Percentiles rank a stretch among this genome's conserved stretches.
Evolutionary conservation across 305 asterid species (phyloP).

Genomic region (Solanum chacoense): DNA sequence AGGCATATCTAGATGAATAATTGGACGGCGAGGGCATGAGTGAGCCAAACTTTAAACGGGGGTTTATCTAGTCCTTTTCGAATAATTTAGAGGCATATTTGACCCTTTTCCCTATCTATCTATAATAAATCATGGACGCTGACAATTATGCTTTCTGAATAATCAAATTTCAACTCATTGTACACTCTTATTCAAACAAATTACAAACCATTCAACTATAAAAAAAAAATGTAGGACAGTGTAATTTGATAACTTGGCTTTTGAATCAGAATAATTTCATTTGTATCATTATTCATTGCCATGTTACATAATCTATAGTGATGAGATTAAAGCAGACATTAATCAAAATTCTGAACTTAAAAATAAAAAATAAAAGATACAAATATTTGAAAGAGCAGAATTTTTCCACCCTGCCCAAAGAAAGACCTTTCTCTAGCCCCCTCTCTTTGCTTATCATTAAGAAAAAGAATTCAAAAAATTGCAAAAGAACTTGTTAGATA

Average conservation of each 20-base stretch:
- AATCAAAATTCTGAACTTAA: background rate
- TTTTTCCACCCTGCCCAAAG: conserved; percentile 8
- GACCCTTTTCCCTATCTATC: too few relatives aligned
- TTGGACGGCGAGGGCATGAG: too few relatives aligned
- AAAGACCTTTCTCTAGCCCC: background rate
- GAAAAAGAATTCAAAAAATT: conserved; percentile 11
- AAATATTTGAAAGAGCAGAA: conserved; percentile 5
- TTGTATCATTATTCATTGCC: background rate
- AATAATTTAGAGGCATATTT: too few relatives aligned
- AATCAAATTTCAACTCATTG: background rate
- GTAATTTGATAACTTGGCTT: background rate
- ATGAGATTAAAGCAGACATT: background rate
- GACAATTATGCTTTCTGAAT: background rate
- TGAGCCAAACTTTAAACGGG: too few relatives aligned
- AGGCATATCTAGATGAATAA: too few relatives aligned
- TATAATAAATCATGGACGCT: background rate
- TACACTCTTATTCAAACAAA: background rate
- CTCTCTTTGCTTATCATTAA: background rate
- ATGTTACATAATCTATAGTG: background rate
- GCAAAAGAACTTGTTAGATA: conserved; percentile 1
- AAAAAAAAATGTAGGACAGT: background rate
- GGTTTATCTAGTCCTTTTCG: too few relatives aligned
- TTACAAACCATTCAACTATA: background rate
- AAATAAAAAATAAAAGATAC: background rate
- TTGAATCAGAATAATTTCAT: background rate